Conservation (phyloP, 225 moss, liverwort and hornwort genomes). For the Marchantia polymorpha region DNA sequence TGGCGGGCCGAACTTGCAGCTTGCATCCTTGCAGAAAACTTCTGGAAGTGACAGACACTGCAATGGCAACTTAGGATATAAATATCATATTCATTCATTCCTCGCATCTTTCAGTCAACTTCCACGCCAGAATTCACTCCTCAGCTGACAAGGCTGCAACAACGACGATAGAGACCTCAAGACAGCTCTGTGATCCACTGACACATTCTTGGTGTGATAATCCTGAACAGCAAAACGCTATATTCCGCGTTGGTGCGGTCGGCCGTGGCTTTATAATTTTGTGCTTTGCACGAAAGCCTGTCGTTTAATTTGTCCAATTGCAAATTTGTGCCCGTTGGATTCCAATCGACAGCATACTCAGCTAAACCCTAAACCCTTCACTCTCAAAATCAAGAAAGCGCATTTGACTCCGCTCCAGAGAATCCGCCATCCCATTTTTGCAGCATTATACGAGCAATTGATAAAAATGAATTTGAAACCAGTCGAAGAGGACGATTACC, state of each 20-base stretch:
- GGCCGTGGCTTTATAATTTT: too few relatives aligned
- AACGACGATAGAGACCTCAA: too few relatives aligned
- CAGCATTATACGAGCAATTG: too few relatives aligned
- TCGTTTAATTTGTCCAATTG: not conserved
- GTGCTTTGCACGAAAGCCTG: not conserved
- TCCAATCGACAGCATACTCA: not conserved
- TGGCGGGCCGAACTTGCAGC: not conserved
- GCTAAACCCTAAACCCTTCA: conserved; percentile 13
- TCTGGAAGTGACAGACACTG: conserved; percentile 2
- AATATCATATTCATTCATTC: not conserved
- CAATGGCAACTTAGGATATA: not conserved
- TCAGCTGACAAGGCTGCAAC: not conserved
- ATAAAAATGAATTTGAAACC: not conserved
- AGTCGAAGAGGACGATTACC: not conserved
- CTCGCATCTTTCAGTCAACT: not conserved
- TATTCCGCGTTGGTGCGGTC: too few relatives aligned
- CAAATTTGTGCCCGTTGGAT: not conserved
- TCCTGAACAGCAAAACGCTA: too few relatives aligned
- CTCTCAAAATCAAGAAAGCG: not conserved
- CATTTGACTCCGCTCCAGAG: not conserved
- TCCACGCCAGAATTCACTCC: not conserved
- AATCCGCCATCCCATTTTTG: not conserved
- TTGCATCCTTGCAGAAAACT: conserved; percentile 2
- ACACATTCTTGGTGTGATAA: too few relatives aligned
- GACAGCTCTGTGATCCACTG: too few relatives aligned